Base-by-base conservation (phyloP, 2,329 filamentous ascomycete species). In the Monilinia aucupariae region DNA sequence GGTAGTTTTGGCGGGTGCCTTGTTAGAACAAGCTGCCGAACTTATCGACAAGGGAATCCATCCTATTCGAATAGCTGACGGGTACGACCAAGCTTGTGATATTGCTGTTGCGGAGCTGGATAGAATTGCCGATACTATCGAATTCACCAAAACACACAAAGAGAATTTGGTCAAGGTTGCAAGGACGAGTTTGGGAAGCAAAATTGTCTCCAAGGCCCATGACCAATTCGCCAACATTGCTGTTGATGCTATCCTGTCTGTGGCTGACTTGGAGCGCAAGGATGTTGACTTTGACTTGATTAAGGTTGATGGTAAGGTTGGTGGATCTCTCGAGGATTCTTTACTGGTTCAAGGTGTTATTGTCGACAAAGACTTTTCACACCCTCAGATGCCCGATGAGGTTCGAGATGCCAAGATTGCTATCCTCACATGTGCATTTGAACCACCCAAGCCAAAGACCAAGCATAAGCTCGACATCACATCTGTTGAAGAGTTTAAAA, bases 41-140 rank as follows among this genome's bases (percentile, higher is more conserved):
- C 85, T 99, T 71, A 97, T 99, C 76, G 96, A 99, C 83, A 99
- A 99, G 85, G 96, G 94, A 75, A 99, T 99, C 72, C 94, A 99
- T 79, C 94, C 94, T 66, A 99, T 99, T 76, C 85, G 96, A 71
- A 97, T 99, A 78, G 96, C 96, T 68, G 94, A 99, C 77, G 94
- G 94, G 60, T 99, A 96, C 79, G 94, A 99, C 76, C 87, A 96
- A 73, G 94, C 94, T 63, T 99, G 96, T 75, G 96, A 99, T 76
- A 93, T 97, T 71, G 94, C 94, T 50, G 90, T 97, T 62, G 86
- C 88, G 37, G 90, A 97, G 79, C 83, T 99, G 59, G 94, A 99
- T 78, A 86, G 85, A 73, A 96, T 99, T 76, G 92, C 91, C 71
- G 96, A 99, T 76, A 85, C 86, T 64, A 92, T 99, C 72, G 82